These are phyloP conservation scores for Penicillium sp. DNA, from an alignment of 2,329 filamentous ascomycete genomes.

Conservation along the genomic window DNA sequence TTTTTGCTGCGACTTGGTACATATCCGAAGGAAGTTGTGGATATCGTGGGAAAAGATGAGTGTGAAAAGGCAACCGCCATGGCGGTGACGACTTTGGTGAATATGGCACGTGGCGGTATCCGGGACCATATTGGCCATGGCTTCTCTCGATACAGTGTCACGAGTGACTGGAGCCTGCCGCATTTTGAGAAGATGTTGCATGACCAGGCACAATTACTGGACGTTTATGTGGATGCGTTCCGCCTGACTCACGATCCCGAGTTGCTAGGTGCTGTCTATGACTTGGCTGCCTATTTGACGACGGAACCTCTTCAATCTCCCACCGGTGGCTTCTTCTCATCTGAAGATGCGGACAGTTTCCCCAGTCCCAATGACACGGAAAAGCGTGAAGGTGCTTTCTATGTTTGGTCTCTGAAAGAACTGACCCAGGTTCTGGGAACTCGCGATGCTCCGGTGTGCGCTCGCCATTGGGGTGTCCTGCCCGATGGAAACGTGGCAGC, in stretches of 20 bases:
- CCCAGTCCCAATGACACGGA: slow-evolving; percentile 69
- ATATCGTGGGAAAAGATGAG: slow-evolving; percentile 82
- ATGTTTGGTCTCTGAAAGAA: slow-evolving; percentile 87
- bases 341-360: slow-evolving; percentile 83
- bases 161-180: slow-evolving; percentile 84
- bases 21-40: slow-evolving; percentile 66
- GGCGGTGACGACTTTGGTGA: slow-evolving; percentile 72
- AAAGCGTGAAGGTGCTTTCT: slow-evolving; percentile 86
- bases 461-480: slow-evolving; percentile 77
- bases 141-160: slow-evolving; percentile 82
- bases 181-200: slow-evolving; percentile 98
- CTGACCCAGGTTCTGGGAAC: slow-evolving; percentile 69
- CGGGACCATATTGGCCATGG: slow-evolving; percentile 73
- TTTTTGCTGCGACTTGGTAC: slow-evolving; percentile 72
- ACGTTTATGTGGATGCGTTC: slow-evolving; percentile 82
- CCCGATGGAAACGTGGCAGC: slow-evolving; percentile 80
- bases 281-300: slow-evolving; percentile 82
- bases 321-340: slow-evolving; percentile 74
- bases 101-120: slow-evolving; percentile 68
- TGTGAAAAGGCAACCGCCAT: slow-evolving; percentile 69
- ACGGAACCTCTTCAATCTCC: slow-evolving; percentile 61
- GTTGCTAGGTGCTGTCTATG: slow-evolving; percentile 70
- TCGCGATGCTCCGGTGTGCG: slow-evolving; percentile 66
- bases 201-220: slow-evolving; percentile 81
- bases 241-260: slow-evolving; percentile 62